Conservation (phyloP, 2,329 filamentous ascomycete genomes). For the Xylariaceae sp. region DNA sequence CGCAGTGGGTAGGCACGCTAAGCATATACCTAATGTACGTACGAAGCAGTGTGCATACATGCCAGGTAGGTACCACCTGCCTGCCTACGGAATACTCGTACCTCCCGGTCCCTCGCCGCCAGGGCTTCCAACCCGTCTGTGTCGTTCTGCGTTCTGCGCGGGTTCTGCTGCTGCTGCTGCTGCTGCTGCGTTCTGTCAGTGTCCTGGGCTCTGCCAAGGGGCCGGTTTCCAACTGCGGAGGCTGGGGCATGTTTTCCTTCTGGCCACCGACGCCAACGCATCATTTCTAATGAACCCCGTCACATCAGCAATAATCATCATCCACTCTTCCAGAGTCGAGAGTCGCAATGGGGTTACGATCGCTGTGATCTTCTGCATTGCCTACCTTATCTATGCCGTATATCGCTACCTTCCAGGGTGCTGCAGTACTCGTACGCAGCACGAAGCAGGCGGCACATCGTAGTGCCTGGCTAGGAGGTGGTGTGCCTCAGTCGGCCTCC, state of each 20-base stretch:
- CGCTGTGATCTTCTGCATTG: conserved; percentile 14
- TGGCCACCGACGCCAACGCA: conserved; percentile 20
- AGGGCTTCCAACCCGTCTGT: too few relatives aligned
- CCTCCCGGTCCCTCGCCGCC: too few relatives aligned
- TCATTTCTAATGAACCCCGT: conserved; percentile 14
- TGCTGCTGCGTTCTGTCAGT: neutral
- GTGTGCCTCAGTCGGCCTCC: too few relatives aligned
- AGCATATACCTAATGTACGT: neutral
- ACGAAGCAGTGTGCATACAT: neutral
- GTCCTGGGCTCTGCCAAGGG: conserved; percentile 3
- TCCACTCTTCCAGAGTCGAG: neutral
- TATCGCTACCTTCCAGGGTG: neutral
- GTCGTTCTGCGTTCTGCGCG: too few relatives aligned
- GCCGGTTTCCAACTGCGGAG: neutral
- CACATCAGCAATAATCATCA: conserved; percentile 16
- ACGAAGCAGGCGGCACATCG: too few relatives aligned
- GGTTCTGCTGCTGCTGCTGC: too few relatives aligned
- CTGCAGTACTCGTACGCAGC: too few relatives aligned
- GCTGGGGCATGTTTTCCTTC: conserved; percentile 10
- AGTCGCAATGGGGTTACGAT: conserved; percentile 1
- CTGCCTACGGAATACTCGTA: neutral
- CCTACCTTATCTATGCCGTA: conserved; percentile 3
- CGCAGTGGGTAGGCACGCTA: neutral
- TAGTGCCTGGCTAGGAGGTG: too few relatives aligned
- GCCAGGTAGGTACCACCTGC: neutral